phyloP scores from a whole-genome alignment of 1,284 basidiomycete species.

The Heterobasidion parviporum region DNA sequence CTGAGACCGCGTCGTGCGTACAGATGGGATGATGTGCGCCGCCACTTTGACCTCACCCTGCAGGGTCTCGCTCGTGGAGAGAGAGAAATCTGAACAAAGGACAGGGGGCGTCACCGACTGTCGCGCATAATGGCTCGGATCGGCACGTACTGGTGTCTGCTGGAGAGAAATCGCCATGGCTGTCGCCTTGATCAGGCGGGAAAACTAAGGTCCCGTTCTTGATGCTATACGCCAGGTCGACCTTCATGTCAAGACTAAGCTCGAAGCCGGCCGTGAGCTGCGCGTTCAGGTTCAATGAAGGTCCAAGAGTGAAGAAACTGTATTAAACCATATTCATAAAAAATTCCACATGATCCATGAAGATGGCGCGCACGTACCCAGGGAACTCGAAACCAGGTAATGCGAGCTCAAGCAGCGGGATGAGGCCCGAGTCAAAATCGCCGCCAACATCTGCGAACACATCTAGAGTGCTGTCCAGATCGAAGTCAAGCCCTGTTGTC shows the following conservation, averaged over 20 bases:
- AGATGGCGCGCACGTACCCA: constrained; percentile 16
- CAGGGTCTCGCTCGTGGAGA: constrained; percentile 30
- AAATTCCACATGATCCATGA: neutral
- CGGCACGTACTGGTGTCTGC: constrained; percentile 6
- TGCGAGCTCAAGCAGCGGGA: constrained; percentile 25
- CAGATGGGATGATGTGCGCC: constrained; percentile 31
- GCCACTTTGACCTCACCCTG: constrained; percentile 13
- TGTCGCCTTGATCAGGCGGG: constrained; percentile 23
- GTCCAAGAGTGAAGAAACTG: constrained; percentile 22
- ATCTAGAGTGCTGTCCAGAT: constrained; percentile 24
- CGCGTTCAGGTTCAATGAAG: constrained; percentile 23
- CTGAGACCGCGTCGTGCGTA: too few relatives aligned
- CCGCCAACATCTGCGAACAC: constrained; percentile 19
- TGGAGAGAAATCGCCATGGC: constrained; percentile 14
- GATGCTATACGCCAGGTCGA: constrained; percentile 26
- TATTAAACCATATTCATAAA: neutral
- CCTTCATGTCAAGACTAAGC: constrained; percentile 26
- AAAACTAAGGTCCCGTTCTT: constrained; percentile 33
- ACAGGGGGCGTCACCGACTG: too few relatives aligned
- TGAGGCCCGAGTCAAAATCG: constrained; percentile 17
- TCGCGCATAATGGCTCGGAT: too few relatives aligned
- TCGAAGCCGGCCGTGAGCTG: constrained; percentile 22
- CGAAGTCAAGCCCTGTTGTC: neutral
- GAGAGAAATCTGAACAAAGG: constrained; percentile 24
- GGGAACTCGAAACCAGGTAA: constrained; percentile 20